Conservation (phyloP, 2,329 filamentous ascomycete species). For the Colletotrichum lini region DNA sequence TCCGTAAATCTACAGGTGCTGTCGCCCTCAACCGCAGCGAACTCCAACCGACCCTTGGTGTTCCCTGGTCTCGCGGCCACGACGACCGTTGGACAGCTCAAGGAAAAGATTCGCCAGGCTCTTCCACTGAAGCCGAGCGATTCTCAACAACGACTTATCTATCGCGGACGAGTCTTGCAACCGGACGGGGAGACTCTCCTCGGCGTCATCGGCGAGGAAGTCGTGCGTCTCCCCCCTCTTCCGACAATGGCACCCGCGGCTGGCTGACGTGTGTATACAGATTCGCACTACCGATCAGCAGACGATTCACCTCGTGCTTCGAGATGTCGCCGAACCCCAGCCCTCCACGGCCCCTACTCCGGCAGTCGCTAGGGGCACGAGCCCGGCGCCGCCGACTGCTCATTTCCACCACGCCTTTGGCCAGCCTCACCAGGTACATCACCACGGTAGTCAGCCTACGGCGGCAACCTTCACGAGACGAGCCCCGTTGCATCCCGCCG, state of each 20-base stretch:
- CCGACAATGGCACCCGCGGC: constrained; percentile 15
- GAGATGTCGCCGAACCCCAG: constrained; percentile 54
- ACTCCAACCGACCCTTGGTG: constrained; percentile 64
- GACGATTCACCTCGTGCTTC: constrained; percentile 68
- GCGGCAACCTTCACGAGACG: constrained; percentile 48
- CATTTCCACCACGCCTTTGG: constrained; percentile 36
- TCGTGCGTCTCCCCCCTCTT: constrained; percentile 56
- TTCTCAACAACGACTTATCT: constrained; percentile 72
- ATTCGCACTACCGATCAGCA: constrained; percentile 55
- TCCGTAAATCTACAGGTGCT: constrained; percentile 71
- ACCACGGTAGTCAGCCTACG: constrained; percentile 49
- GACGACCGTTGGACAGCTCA: constrained; percentile 70
- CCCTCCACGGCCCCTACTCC: constrained; percentile 45
- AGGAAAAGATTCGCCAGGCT: constrained; percentile 69
- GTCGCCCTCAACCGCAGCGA: constrained; percentile 67
- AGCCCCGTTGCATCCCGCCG: constrained; percentile 48
- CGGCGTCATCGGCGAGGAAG: constrained; percentile 69
- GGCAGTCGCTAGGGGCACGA: constrained; percentile 44
- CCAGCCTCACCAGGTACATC: constrained; percentile 45
- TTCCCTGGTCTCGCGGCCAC: constrained; percentile 64
- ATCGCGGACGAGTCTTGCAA: constrained; percentile 69
- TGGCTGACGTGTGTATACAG: constrained; percentile 37
- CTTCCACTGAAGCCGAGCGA: constrained; percentile 66
- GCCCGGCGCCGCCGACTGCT: constrained; percentile 44
- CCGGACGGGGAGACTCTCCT: constrained; percentile 69